Evolutionary conservation across 768 basidiomycete genomes (phyloP).

Genomic region (Mycena capillaripes): DNA sequence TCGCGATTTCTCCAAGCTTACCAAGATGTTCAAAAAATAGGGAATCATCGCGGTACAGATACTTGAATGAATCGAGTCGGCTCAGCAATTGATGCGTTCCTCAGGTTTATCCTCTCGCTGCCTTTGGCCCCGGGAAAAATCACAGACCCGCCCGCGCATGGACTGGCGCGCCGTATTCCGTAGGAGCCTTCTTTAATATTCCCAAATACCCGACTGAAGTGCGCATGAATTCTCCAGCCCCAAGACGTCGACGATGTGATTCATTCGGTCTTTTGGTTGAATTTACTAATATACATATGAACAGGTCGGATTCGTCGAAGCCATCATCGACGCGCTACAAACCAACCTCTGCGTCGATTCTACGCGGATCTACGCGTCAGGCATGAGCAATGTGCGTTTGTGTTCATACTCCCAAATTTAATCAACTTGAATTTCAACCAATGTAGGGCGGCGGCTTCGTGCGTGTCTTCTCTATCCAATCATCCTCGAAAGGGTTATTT

Average conservation of each 20-base stretch:
- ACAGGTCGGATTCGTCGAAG: constrained; percentile 33
- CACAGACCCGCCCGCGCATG: constrained; percentile 24
- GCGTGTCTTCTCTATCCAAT: background rate
- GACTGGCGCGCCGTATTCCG: constrained; percentile 38
- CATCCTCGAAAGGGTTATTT: background rate
- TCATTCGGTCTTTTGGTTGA: background rate
- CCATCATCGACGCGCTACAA: constrained; percentile 22
- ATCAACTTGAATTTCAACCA: background rate
- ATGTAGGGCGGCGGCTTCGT: constrained; percentile 37
- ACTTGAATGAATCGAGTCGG: background rate
- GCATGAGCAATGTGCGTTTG: constrained; percentile 36
- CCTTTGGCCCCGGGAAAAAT: constrained; percentile 33
- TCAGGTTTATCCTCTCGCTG: constrained; percentile 35
- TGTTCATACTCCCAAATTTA: background rate
- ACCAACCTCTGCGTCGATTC: constrained; percentile 37
- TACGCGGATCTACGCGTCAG: constrained; percentile 37
- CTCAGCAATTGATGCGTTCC: background rate
- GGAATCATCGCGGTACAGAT: constrained; percentile 30
- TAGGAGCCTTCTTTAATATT: background rate
- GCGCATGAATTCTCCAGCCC: background rate
- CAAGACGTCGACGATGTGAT: constrained; percentile 35
- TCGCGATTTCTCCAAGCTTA: background rate
- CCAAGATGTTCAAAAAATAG: background rate
- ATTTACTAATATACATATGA: background rate
- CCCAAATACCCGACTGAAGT: background rate